These are phyloP conservation scores for Blastobotrys raffinosifermentans DNA, from an alignment of 1,139 yeast genomes.

Conservation along the genomic window DNA sequence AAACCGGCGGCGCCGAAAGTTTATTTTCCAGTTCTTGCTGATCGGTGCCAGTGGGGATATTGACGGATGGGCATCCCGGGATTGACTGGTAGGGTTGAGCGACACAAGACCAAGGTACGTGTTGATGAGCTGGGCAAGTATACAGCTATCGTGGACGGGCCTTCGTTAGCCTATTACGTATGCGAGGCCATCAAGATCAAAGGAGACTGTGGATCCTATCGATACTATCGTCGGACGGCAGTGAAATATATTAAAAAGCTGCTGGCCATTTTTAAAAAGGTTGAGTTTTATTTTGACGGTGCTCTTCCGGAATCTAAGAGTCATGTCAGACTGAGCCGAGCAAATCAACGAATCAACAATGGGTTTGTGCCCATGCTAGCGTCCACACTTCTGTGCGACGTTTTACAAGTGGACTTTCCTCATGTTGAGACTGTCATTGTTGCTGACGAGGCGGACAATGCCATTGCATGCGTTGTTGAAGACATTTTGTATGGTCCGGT, in stretches of 20 bases:
- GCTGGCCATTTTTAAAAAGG: not conserved
- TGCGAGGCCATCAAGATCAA: constrained; percentile 2
- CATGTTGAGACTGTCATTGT: constrained; percentile 8
- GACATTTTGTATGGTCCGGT: not conserved
- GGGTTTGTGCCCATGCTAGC: constrained; percentile 5
- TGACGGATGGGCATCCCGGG: constrained; percentile 13
- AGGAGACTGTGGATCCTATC: constrained; percentile 3
- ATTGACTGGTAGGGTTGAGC: constrained; percentile 5
- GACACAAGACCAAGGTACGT: not conserved
- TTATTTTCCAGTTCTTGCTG: not conserved
- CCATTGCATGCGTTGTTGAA: constrained; percentile 9
- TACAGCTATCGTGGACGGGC: constrained; percentile 13
- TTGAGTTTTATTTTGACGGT: constrained; percentile 11
- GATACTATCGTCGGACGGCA: constrained; percentile 1
- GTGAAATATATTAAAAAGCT: constrained; percentile 2
- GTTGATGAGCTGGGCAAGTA: constrained; percentile 1
- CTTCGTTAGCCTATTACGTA: constrained; percentile 13
- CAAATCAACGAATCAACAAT: not conserved
- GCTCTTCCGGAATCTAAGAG: constrained; percentile 8
- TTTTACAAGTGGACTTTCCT: constrained; percentile 7
- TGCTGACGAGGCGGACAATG: constrained; percentile 17
- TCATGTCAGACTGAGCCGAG: not conserved
- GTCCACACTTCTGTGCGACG: constrained; percentile 7
- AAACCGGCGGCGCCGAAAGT: no score
- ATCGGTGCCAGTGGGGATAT: constrained; percentile 1